Conservation (phyloP, 768 basidiomycete species). For the Tylopilus rubrobrunneus region DNA sequence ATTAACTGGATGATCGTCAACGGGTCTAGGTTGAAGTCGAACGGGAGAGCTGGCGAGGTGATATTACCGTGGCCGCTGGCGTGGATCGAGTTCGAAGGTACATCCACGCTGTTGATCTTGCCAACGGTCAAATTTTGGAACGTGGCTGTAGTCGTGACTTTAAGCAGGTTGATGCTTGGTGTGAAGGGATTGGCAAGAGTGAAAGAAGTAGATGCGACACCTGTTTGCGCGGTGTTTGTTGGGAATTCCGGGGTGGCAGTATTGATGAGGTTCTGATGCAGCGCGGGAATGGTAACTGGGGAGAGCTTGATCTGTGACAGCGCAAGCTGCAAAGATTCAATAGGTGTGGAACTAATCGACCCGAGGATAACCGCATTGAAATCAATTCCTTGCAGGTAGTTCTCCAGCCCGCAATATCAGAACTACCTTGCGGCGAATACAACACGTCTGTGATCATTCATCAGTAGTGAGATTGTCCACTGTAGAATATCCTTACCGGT, state of each 20-base stretch:
- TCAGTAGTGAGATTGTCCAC: neutral
- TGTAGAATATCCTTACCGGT: conserved; percentile 38
- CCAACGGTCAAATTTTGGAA: conserved; percentile 57
- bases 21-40: conserved; percentile 66
- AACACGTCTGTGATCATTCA: conserved; percentile 49
- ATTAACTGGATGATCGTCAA: conserved; percentile 58
- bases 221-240: conserved; percentile 55
- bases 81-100: conserved; percentile 53
- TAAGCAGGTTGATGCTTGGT: conserved; percentile 62
- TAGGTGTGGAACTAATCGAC: conserved; percentile 50
- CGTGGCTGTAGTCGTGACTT: conserved; percentile 49
- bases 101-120: conserved; percentile 51
- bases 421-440: conserved; percentile 54
- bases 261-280: conserved; percentile 58
- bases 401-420: conserved; percentile 49
- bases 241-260: conserved; percentile 58
- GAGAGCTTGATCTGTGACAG: conserved; percentile 59
- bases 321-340: conserved; percentile 57
- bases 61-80: conserved; percentile 56
- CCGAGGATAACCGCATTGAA: conserved; percentile 56
- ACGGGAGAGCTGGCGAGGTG: conserved; percentile 53
- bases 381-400: conserved; percentile 63
- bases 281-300: conserved; percentile 60
- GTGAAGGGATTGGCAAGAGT: conserved; percentile 67
- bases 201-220: conserved; percentile 54